Conservation (phyloP, 1,139 yeast genomes). For the Hyphopichia pseudoburtonii region DNA sequence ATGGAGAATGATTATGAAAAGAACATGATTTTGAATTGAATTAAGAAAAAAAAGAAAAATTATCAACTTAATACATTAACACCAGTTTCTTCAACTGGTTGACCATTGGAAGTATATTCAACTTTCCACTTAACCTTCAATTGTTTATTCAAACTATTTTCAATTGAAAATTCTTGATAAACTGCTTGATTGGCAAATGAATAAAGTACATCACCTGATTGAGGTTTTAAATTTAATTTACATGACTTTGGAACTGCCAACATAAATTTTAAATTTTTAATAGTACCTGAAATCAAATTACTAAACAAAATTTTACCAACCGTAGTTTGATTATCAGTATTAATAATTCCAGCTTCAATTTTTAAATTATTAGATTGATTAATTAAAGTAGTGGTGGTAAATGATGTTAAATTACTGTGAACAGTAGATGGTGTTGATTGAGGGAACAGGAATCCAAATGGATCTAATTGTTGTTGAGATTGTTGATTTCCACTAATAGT, state of each 20-base stretch:
- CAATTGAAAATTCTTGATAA: slow-evolving; percentile 60
- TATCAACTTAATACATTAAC: slow-evolving; percentile 33
- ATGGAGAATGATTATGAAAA: no score
- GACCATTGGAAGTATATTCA: slow-evolving; percentile 52
- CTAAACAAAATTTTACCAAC: slow-evolving; percentile 47
- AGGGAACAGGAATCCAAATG: slow-evolving; percentile 52
- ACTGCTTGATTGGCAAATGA: slow-evolving; percentile 56
- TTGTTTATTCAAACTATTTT: slow-evolving; percentile 45
- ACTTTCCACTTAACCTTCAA: slow-evolving; percentile 84
- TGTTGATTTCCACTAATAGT: slow-evolving; percentile 4
- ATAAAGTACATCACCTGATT: slow-evolving; percentile 56
- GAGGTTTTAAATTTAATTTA: slow-evolving; percentile 66
- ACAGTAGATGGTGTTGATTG: slow-evolving; percentile 36
- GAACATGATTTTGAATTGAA: background rate
- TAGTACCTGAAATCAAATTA: slow-evolving; percentile 35
- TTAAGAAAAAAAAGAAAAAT: background rate
- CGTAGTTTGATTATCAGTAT: slow-evolving; percentile 33
- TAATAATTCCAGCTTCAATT: slow-evolving; percentile 49
- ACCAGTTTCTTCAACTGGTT: slow-evolving; percentile 55
- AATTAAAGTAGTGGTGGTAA: slow-evolving; percentile 25
- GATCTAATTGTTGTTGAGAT: slow-evolving; percentile 35
- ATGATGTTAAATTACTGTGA: slow-evolving; percentile 13
- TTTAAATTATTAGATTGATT: slow-evolving; percentile 51
- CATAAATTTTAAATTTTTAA: slow-evolving; percentile 57
- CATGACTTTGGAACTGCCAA: slow-evolving; percentile 82